Base-by-base conservation (phyloP, 495 filamentous ascomycete species). In the Xylona heveae region DNA sequence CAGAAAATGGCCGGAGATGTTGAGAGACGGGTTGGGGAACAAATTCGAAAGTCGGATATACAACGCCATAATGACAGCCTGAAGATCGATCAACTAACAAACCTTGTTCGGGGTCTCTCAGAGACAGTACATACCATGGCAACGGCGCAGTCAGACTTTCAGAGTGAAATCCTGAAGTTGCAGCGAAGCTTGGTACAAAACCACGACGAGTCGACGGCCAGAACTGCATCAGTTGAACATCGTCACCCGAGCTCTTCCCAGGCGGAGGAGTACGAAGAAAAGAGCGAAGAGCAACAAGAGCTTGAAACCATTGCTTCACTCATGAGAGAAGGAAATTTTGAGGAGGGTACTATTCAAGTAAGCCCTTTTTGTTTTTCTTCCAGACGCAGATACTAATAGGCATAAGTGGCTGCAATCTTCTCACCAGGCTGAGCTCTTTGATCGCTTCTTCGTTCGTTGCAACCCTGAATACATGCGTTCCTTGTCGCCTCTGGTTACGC, bases 51-150 rank as follows among this genome's bases (percentile, higher is more conserved):
- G 15, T 59, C 74, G 13, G 77, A 92, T 42, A 45, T 56, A n/a
- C 69, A 74, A 45, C 77, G 70, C 26, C 61, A 67, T 13, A 58
- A 61, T 15, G 83, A 93, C 40, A 61, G 60, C 19, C 58, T 56
- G 20, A 91, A 91, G 58, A 78, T 94, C 36, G 79, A 92, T 28
- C 68, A 84, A 40, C 65, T 97, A 38, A 74, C 74, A 10, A 55
- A 61, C 4, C 61, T 79, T 16, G 73, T 92, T 6, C 68, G 64
- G 21, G 57, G 65, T 26, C 58, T 94, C 34, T 64, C 73, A 9
- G 68, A 76, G 36, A 81, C 72, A 6, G 61, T 95, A 17, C 61
- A 70, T 19, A 57, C 68, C 5, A 71, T 92, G 65, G 68, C 70
- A 6, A 55, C 65, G 4, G 59, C 64, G 3, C 75, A 81, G 48